These are phyloP conservation scores for Trichoderma gamsii DNA, from an alignment of 495 filamentous ascomycete species.

Conservation along the genomic window DNA sequence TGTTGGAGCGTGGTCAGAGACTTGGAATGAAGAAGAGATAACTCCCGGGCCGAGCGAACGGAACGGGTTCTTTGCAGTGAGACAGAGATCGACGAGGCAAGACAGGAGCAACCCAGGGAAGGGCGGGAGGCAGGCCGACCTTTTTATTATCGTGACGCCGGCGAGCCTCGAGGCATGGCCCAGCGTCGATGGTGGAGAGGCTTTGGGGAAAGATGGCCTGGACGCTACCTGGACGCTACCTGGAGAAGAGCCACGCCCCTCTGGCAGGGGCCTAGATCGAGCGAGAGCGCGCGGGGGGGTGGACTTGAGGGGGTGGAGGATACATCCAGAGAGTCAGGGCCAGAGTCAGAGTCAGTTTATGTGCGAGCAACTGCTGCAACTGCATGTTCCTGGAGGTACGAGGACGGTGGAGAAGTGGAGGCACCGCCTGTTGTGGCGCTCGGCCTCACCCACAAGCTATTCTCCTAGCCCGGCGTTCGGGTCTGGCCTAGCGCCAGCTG, in stretches of 20 bases:
- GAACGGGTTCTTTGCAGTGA: conserved; percentile 1
- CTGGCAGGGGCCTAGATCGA: not conserved
- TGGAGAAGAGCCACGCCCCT: not conserved
- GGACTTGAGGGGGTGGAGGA: too few relatives aligned
- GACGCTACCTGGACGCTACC: not conserved
- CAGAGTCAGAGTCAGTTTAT: not conserved
- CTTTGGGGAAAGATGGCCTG: conserved; percentile 1
- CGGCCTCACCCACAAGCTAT: conserved; percentile 13
- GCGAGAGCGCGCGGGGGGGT: not conserved
- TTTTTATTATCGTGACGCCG: conserved; percentile 12
- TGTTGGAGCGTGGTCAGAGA: not conserved
- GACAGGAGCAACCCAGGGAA: not conserved
- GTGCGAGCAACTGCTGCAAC: not conserved
- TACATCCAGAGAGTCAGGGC: not conserved
- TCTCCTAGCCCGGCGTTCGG: conserved; percentile 10
- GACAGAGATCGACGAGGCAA: conserved; percentile 12
- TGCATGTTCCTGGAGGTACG: conserved; percentile 4
- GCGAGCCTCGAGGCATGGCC: not conserved
- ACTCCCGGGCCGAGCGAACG: conserved; percentile 11
- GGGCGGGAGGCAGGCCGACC: conserved; percentile 8
- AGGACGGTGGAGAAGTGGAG: not conserved
- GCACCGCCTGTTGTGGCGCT: not conserved
- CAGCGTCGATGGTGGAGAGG: not conserved
- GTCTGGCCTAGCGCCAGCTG: conserved; percentile 5
- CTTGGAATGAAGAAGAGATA: not conserved